A percentile compares a stretch with the other conserved stretches of the same genome.
phyloP scores from a whole-genome alignment of 176 grass and related monocot genomes.

The Zea mays region Zm-B73-REFERENCE-NAM-5.0 NC_050096.1:187388001-187388500 shows the following conservation, averaged over 20 bases:
- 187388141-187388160: neutral
- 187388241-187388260: too few species aligned
- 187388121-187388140: neutral
- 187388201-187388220: too few species aligned
- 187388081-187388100: neutral
- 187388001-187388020: neutral
- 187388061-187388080: too few species aligned
- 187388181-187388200: too few species aligned
- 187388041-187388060: neutral
- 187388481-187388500: constrained; percentile 14
- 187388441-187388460: constrained; percentile 8
- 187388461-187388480: constrained; percentile 32
- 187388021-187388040: neutral
- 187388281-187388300: neutral
- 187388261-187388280: neutral
- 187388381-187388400: constrained; percentile 19
- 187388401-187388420: neutral
- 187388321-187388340: constrained; percentile 1
- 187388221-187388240: too few species aligned
- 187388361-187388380: constrained; percentile 1
- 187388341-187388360: neutral
- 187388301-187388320: neutral
- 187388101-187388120: neutral
- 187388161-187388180: neutral
- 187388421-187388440: neutral